These are phyloP conservation scores for Pseudogymnoascus sp. DNA, from an alignment of 2,329 filamentous ascomycete species.

Conservation along the genomic window DNA sequence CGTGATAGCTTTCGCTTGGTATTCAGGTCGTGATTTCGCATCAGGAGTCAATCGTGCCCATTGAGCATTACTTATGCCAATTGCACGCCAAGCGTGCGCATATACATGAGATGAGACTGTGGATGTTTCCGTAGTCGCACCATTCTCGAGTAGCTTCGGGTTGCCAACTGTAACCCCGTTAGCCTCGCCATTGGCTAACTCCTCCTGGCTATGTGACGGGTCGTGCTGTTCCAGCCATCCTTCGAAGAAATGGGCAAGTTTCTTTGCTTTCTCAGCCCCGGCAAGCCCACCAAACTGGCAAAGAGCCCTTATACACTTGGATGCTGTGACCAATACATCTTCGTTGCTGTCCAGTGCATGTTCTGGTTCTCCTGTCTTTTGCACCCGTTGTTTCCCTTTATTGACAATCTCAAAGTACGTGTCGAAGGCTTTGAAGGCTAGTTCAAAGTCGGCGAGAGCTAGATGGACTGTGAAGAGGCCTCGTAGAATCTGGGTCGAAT, in stretches of 20 bases:
- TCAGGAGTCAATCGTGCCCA: slow-evolving; percentile 81
- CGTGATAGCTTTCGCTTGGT: slow-evolving; percentile 70
- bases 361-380: slow-evolving; percentile 67
- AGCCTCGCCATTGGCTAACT: slow-evolving; percentile 19
- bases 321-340: slow-evolving; percentile 66
- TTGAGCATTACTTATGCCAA: slow-evolving; percentile 77
- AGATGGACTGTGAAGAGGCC: slow-evolving; percentile 84
- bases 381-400: slow-evolving; percentile 73
- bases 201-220: slow-evolving; percentile 12
- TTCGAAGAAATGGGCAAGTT: slow-evolving; percentile 63
- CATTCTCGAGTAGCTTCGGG: slow-evolving; percentile 17
- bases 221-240: slow-evolving; percentile 61
- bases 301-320: slow-evolving; percentile 70
- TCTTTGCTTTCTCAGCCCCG: slow-evolving; percentile 70
- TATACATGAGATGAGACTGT: slow-evolving; percentile 52
- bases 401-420: slow-evolving; percentile 86
- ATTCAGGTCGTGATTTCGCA: slow-evolving; percentile 58
- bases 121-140: neutral
- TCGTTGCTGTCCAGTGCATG: slow-evolving; percentile 70
- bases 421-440: slow-evolving; percentile 84
- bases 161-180: slow-evolving; percentile 9
- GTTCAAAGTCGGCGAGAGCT: slow-evolving; percentile 80
- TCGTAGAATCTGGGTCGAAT: slow-evolving; percentile 82
- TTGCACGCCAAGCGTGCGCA: slow-evolving; percentile 69
- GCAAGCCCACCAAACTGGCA: slow-evolving; percentile 71